A percentile compares a stretch with the other conserved stretches of the same genome.
phyloP scores from a whole-genome alignment of 257 asterid species.

The Solanum peruvianum region DNA sequence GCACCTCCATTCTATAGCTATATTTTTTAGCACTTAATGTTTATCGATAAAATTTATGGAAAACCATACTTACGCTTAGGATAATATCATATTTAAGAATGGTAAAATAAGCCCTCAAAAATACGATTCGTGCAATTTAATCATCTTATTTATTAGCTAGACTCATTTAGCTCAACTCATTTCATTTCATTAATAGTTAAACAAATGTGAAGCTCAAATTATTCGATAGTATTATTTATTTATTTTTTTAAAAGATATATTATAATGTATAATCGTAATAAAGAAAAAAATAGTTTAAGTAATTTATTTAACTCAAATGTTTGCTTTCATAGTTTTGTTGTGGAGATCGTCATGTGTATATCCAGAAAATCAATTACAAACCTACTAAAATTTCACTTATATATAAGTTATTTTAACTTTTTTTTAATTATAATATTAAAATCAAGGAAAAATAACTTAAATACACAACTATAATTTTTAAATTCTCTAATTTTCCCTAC shows the following conservation, averaged over 20 bases:
- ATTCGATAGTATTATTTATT: background rate
- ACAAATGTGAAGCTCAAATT: background rate
- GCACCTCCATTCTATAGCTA: too few species aligned
- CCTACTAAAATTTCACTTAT: background rate
- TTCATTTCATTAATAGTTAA: background rate
- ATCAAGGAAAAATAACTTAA: too few species aligned
- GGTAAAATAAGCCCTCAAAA: background rate
- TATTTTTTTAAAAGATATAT: too few species aligned
- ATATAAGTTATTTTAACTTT: background rate
- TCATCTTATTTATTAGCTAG: background rate
- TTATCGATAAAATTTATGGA: too few species aligned
- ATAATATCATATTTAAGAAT: background rate
- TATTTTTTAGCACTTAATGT: too few species aligned
- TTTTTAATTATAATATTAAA: background rate
- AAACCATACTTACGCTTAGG: background rate
- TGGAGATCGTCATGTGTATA: background rate
- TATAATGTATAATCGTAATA: too few species aligned
- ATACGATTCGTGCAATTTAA: background rate
- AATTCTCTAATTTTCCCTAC: too few species aligned
- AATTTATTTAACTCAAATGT: too few species aligned
- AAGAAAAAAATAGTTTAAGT: too few species aligned
- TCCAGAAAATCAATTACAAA: background rate
- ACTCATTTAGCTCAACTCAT: background rate
- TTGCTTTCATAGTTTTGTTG: background rate
- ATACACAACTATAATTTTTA: too few species aligned